phyloP scores from a whole-genome alignment of 148 eudicot species.

The Drosera capensis region DNA sequence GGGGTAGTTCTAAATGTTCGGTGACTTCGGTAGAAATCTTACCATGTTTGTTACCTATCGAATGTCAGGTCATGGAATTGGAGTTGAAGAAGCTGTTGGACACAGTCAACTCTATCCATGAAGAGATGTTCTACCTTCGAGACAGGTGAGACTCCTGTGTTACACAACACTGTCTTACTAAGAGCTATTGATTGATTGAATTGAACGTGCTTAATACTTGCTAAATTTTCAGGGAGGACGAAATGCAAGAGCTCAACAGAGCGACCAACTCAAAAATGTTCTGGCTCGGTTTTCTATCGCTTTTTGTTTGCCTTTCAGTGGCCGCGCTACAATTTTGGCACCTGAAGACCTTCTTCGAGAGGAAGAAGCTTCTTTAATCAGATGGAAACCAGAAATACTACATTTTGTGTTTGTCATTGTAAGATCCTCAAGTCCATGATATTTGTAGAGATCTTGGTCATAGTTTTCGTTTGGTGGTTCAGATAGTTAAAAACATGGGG shows the following conservation, averaged over 20 bases:
- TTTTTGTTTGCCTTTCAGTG: constrained; percentile 55
- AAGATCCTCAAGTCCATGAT: background rate
- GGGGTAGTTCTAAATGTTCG: background rate
- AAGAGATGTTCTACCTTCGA: constrained; percentile 87
- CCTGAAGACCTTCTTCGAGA: constrained; percentile 75
- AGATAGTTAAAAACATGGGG: background rate
- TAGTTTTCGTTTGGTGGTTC: background rate
- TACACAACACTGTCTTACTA: background rate
- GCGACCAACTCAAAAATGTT: constrained; percentile 70
- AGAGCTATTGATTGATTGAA: background rate
- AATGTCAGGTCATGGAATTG: constrained; percentile 65
- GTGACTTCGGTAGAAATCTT: background rate
- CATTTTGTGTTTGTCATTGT: constrained; percentile 4
- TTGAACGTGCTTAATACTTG: background rate
- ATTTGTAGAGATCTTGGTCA: background rate
- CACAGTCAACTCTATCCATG: constrained; percentile 50
- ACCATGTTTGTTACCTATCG: background rate
- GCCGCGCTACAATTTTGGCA: constrained; percentile 82
- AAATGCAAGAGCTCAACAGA: constrained; percentile 70
- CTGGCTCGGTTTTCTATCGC: constrained; percentile 64
- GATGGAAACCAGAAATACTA: background rate
- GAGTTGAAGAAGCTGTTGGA: constrained; percentile 73
- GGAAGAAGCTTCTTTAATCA: constrained; percentile 70
- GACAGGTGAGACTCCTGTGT: constrained; percentile 35
- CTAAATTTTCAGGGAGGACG: constrained; percentile 53